Percentiles rank a stretch among this genome's conserved stretches.
phyloP scores from a whole-genome alignment of 2,329 filamentous ascomycete genomes.

The Rosellinia necatrix region DNA sequence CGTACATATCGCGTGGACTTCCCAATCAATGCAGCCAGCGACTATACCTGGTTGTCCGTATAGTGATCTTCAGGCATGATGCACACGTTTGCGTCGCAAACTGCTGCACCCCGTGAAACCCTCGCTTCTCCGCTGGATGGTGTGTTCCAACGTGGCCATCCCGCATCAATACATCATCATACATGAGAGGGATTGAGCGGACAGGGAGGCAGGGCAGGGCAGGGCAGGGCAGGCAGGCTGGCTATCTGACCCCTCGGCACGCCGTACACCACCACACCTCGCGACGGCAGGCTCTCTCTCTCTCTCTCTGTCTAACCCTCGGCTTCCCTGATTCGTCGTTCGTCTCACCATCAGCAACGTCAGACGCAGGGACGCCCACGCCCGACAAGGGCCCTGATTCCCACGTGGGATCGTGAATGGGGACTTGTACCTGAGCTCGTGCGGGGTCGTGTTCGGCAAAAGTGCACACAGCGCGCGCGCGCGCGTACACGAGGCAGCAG shows the following conservation, averaged over 20 bases:
- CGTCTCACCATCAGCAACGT: conserved; percentile 20
- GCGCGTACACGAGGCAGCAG: too few relatives aligned
- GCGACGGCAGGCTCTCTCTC: too few relatives aligned
- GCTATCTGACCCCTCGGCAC: too few relatives aligned
- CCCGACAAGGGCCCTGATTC: conserved; percentile 7
- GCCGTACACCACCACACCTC: too few relatives aligned
- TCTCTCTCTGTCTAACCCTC: too few relatives aligned
- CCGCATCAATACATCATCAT: neutral
- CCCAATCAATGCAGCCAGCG: conserved; percentile 4
- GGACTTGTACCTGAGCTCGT: neutral
- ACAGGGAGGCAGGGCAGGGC: neutral
- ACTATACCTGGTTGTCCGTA: neutral
- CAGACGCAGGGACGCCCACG: conserved; percentile 14
- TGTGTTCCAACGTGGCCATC: conserved; percentile 20
- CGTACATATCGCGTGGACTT: conserved; percentile 4
- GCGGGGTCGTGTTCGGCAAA: conserved; percentile 16
- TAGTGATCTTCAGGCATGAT: conserved; percentile 16
- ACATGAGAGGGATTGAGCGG: too few relatives aligned
- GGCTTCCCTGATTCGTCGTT: conserved; percentile 20
- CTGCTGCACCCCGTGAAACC: conserved; percentile 24
- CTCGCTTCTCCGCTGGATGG: conserved; percentile 20
- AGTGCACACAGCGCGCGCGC: too few relatives aligned
- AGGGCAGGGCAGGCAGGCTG: neutral
- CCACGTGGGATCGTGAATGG: conserved; percentile 22
- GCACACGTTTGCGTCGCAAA: conserved; percentile 10